Conservation (phyloP, 768 basidiomycete species). For the Boletus patriciae region DNA sequence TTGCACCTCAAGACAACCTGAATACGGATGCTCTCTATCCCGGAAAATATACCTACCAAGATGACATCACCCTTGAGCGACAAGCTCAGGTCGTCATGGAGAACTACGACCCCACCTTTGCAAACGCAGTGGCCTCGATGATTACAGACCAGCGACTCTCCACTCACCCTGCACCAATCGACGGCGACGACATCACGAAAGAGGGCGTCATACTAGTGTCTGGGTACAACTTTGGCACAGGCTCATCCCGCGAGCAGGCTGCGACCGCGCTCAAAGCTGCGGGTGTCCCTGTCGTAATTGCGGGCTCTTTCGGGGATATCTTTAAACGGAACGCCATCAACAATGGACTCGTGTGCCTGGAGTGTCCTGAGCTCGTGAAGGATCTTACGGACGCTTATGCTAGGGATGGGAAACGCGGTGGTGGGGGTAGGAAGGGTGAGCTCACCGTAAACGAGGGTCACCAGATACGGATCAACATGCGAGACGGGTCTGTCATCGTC, state of each 20-base stretch:
- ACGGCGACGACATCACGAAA: conserved; percentile 34
- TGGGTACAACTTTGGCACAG: conserved; percentile 98
- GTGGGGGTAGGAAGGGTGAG: conserved; percentile 79
- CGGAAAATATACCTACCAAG: conserved; percentile 98
- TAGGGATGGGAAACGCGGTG: conserved; percentile 69
- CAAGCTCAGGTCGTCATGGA: conserved; percentile 99
- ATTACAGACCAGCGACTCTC: conserved; percentile 28
- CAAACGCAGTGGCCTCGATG: conserved; percentile 61
- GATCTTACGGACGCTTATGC: conserved; percentile 79
- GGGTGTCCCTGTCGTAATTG: conserved; percentile 88
- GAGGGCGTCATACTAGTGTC: conserved; percentile 79
- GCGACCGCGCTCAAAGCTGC: conserved; percentile 96
- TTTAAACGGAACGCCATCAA: conserved; percentile 99
- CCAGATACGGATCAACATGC: conserved; percentile 64
- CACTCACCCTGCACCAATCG: conserved; percentile 8
- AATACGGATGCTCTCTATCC: conserved; percentile 99
- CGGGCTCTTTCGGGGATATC: conserved; percentile 99
- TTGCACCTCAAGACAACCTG: conserved; percentile 93
- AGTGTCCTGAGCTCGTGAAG: conserved; percentile 83
- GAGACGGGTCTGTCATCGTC: conserved; percentile 66
- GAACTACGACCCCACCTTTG: conserved; percentile 94
- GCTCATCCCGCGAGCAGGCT: conserved; percentile 97
- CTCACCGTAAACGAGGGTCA: conserved; percentile 78
- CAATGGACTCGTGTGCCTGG: conserved; percentile 94
- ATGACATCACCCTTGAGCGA: conserved; percentile 92